These are phyloP conservation scores for Diplogelasinospora grovesii DNA, from an alignment of 495 filamentous ascomycete species.

Conservation along the genomic window DNA sequence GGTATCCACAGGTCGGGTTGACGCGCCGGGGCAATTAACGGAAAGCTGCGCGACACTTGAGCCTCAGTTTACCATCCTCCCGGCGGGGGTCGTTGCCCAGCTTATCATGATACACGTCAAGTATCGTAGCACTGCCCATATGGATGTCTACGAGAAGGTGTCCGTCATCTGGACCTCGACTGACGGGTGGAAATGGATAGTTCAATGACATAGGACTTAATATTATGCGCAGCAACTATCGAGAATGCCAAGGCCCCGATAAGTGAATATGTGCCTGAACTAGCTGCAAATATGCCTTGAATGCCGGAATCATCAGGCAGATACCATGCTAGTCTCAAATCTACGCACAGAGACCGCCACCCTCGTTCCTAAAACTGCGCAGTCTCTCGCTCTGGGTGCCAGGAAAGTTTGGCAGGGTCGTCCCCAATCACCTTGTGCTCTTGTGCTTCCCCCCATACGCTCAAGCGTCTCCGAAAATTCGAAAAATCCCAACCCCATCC, in stretches of 20 bases:
- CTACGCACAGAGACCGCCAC: slow-evolving; percentile 17
- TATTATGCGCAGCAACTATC: slow-evolving; percentile 12
- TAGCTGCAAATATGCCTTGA: slow-evolving; percentile 23
- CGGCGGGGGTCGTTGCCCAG: too few relatives aligned
- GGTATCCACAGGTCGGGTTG: too few relatives aligned
- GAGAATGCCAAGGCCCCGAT: slow-evolving; percentile 23
- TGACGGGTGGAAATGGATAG: too few relatives aligned
- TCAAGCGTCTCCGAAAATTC: slow-evolving; percentile 34
- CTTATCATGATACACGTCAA: too few relatives aligned
- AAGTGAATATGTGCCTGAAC: slow-evolving; percentile 19
- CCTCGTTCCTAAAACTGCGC: slow-evolving; percentile 29
- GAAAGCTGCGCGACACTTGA: too few relatives aligned
- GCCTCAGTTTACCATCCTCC: too few relatives aligned
- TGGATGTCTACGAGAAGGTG: too few relatives aligned
- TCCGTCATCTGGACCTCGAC: too few relatives aligned
- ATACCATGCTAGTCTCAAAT: slow-evolving; percentile 18
- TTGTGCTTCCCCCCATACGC: slow-evolving; percentile 25
- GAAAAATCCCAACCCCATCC: slow-evolving; percentile 31
- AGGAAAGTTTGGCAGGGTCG: slow-evolving; percentile 18
- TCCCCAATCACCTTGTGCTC: slow-evolving; percentile 29
- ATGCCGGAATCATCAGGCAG: slow-evolving; percentile 20
- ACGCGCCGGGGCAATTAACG: too few relatives aligned
- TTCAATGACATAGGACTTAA: too few relatives aligned
- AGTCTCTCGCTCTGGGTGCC: slow-evolving; percentile 7
- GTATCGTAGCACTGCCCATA: too few relatives aligned